Conservation (phyloP, 2,329 filamentous ascomycete genomes). For the Penicillium rolfsii region DNA sequence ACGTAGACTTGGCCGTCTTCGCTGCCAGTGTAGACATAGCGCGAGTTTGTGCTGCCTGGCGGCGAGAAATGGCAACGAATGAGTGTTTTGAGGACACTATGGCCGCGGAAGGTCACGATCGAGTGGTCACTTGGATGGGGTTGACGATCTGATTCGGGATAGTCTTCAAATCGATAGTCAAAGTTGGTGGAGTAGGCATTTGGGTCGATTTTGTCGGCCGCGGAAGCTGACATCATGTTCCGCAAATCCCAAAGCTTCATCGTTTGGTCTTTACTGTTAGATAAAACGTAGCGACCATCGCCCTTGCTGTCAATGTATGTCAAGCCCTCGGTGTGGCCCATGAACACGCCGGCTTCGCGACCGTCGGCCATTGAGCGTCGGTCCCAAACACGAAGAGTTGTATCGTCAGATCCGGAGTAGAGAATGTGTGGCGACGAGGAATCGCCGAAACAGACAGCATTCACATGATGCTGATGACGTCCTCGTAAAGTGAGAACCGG, state of each 20-base stretch:
- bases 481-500: conserved; percentile 75
- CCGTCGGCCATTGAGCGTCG: conserved; percentile 69
- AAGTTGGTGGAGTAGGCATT: conserved; percentile 61
- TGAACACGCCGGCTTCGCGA: conserved; percentile 65
- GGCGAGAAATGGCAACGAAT: conserved; percentile 97
- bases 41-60: conserved; percentile 78
- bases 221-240: conserved; percentile 77
- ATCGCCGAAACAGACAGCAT: conserved; percentile 95
- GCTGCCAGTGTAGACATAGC: conserved; percentile 92
- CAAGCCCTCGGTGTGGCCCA: conserved; percentile 67
- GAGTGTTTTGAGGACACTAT: conserved; percentile 83
- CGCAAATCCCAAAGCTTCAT: conserved; percentile 97
- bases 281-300: conserved; percentile 85
- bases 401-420: conserved; percentile 94
- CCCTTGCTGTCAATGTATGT: conserved; percentile 79
- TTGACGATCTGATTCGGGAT: conserved; percentile 57
- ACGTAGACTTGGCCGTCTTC: conserved; percentile 87
- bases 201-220: conserved; percentile 57
- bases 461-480: conserved; percentile 83
- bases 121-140: conserved; percentile 85
- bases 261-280: conserved; percentile 93
- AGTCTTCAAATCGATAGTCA: conserved; percentile 64
- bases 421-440: conserved; percentile 86
- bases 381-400: conserved; percentile 95
- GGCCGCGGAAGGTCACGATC: conserved; percentile 89